Base-by-base conservation (phyloP, 371 early-diverging fungal genomes). In the Lichtheimia hyalospora region DNA sequence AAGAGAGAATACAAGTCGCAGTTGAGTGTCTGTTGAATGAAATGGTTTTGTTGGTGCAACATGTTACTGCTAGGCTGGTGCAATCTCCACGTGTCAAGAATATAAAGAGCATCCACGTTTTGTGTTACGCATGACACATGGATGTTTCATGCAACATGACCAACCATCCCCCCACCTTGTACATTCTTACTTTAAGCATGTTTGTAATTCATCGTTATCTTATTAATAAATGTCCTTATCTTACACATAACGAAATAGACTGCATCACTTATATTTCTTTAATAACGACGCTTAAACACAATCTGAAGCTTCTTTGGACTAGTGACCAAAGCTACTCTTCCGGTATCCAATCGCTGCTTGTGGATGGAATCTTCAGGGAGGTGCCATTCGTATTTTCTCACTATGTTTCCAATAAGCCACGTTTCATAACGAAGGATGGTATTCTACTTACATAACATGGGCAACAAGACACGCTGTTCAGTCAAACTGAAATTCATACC, bases 401-500 rank as follows among this genome's bases (percentile, higher is more conserved):
- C 67, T 67, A 54, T 7, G 7, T 52, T n/a, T 52, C 16, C 14
- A 42, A 27, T 12, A 25, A 43, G 13, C 16, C 2, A 42, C 23
- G 28, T 6, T 10, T 18, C 40, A 40, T 5, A 46, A 25, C 20
- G 21, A n/a, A 21, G 7, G 15, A 5, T 5, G 18, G 39, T 12
- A 3, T 34, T 24, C 40, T 18, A 57, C 63, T 62, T 55, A 62
- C 63, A 46, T 27, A 65, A 20, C 58, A 54, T 58, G 3, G 62
- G 49, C 2, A 66, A 58, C 2, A 58, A 13, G 5, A 66, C 62
- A 5, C 62, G 61, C 18, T 66, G 67, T 27, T 62, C 59, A 3
- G 55, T 44, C 42, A 66, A 46, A 23, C 62, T 62, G 16, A 66
- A 61, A 54, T 66, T 61, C 62, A 58, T 61, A 5, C 67, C 63